A percentile compares a stretch with the other conserved stretches of the same genome.
These are phyloP conservation scores for Dendryphion nanum DNA, from an alignment of 2,329 filamentous ascomycete species.

Conservation along the genomic window DNA sequence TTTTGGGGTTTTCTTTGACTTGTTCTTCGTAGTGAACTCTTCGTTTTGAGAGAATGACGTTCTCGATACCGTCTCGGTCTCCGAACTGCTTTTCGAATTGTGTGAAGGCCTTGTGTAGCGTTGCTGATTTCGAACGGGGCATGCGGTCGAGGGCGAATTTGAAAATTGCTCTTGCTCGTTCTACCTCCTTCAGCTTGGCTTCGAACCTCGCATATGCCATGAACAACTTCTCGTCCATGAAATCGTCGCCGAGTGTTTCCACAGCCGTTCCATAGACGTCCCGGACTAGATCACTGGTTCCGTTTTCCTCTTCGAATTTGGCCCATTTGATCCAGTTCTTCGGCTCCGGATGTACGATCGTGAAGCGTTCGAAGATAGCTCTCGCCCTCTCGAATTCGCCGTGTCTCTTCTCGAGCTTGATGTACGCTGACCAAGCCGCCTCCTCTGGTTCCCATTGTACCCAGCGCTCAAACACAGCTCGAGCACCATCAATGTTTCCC, in stretches of 20 bases:
- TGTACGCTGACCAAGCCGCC: constrained; percentile 91
- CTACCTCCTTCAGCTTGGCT: constrained; percentile 90
- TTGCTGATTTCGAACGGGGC: constrained; percentile 79
- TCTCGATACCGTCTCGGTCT: constrained; percentile 87
- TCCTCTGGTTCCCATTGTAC: constrained; percentile 98
- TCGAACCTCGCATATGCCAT: constrained; percentile 95
- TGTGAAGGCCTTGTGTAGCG: constrained; percentile 89
- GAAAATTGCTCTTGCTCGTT: constrained; percentile 90
- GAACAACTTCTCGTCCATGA: constrained; percentile 94
- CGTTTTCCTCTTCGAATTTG: constrained; percentile 93
- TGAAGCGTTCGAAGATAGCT: constrained; percentile 86
- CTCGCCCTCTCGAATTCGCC: constrained; percentile 88
- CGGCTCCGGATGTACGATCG: constrained; percentile 87
- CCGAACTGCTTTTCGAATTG: constrained; percentile 98
- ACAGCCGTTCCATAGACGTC: constrained; percentile 89
- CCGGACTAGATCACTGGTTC: constrained; percentile 85
- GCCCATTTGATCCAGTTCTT: constrained; percentile 99
- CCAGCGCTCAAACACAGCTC: constrained; percentile 96
- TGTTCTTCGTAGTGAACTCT: constrained; percentile 92
- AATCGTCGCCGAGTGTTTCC: constrained; percentile 87
- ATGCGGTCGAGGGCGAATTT: constrained; percentile 93
- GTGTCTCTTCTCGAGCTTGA: constrained; percentile 95
- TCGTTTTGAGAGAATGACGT: constrained; percentile 92
- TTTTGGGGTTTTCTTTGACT: constrained; percentile 89
- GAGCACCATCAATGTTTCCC: constrained; percentile 85